Base-by-base conservation (phyloP, 2,329 filamentous ascomycete genomes). In the Fusarium austroafricanum region DNA sequence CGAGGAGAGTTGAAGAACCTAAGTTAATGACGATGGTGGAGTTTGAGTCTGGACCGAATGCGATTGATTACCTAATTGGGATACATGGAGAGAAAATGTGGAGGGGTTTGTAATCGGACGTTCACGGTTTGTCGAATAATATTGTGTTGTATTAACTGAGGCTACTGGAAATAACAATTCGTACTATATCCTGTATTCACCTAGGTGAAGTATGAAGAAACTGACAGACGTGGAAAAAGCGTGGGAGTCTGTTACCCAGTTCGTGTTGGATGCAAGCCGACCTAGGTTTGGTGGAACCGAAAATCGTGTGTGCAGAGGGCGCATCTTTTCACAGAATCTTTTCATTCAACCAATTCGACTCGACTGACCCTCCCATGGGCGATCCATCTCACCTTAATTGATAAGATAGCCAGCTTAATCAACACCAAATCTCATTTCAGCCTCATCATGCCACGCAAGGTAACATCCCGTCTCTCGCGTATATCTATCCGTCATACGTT, bases 21-120 rank as follows among this genome's bases (percentile, higher is more conserved):
- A 31, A 50, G 55, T 49, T 57, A 17, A 67, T 68, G 65, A 57
- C 45, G 60, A 57, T 51, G 47, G 54, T 51, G 64, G 63, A 67
- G 47, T 53, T 62, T 50, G 43, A 38, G 10, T 43, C 40, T 35
- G 31, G 46, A 17, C 37, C 37, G 31, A 67, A 42, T 28, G 29
- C 21, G 44, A 53, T 60, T 69, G 44, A 53, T 60, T 69, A 50
- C 57, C 54, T 60, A 56, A 64, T 69, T 57, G 44, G 59, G 57
- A 38, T 43, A 31, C 38, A 11, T 37, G 47, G 31, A 46, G 55
- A 51, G 31, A 42, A 61, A 61, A 52, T 51, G 71, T 72, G 71
- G 69, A 66, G 63, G 57, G 53, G 62, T 71, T 73, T 62, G 71
- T 71, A 73, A 73, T 72, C 59, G 29, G 46, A 15, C 28, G 12